Evolutionary conservation across 2,329 filamentous ascomycete genomes (phyloP), one percentile per base, ranked within the genome.

Genomic region (Calonectria montana): DNA sequence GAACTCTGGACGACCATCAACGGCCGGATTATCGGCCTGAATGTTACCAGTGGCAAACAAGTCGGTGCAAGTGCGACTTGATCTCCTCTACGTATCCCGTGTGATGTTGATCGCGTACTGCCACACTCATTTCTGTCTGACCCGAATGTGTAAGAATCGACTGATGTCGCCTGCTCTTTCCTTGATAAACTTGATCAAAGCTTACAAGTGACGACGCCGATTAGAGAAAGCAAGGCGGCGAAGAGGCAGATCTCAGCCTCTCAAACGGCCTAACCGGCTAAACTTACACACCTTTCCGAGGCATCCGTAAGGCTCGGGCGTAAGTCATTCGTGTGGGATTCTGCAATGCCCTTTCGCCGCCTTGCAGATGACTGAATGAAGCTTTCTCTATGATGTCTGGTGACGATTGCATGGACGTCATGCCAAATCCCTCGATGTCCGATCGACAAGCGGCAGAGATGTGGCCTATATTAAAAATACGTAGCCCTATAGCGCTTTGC

Each of bases 171-270:
- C 25, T 29, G 23, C 25, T 27, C 27, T 61, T 29, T 31, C 48
- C n/a, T 25, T 25, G 15, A 43, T 27, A 13, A 41, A 18, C 29
- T 47, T 50, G 41, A 43, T 16, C 55, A 12, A n/a, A 18, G 23
- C 37, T 23, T 37, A 35, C 37, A 21, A 25, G 45, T 68, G 45
- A 68, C 31, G 45, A 68, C 31, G 18, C 29, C 7, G 48, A 12
- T 21, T 29, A n/a, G 15, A 39, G 35, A 13, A 59, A 35, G 10
- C 21, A 12, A 59, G 35, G 35, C 35, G 31, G 16, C 21, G 6
- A 59, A 27, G 62, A 31, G 62, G 68, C 68, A 45, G 55, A 65
- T 55, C 31, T 65, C 47, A 48, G 67, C 48, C 67, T 55, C 31
- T 35, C 27, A 15, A 9, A 35, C 25, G 25, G 35, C 43, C 31